Evolutionary conservation across 768 basidiomycete genomes (phyloP), one percentile per base, ranked within the genome.

Genomic region (Lentinus brumalis): DNA sequence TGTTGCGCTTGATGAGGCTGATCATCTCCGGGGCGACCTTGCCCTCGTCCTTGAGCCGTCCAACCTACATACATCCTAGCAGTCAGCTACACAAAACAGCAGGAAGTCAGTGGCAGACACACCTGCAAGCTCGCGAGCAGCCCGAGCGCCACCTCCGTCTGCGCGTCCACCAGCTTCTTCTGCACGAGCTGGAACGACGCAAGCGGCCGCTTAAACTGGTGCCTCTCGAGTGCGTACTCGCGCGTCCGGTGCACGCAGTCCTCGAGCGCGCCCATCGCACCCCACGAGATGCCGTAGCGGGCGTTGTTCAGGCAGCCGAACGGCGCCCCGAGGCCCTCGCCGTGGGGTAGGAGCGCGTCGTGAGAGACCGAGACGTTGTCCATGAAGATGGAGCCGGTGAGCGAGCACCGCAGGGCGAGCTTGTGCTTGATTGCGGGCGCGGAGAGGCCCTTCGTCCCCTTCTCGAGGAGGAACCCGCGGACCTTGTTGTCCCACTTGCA

Each of bases 131-230:
- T 88, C 6, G 89, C 88, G 45, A 85, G 81, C 29, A 93, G 77
- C 6, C 95, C 93, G 12, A 96, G 78, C 1, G 89, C 84, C 9
- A 87, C 84, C 69, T 97, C 94, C 1, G 88, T 92, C 64, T 94
- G 89, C 12, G 96, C 95, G 65, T 98, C 95, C 3, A 90, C 94
- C 15, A 98, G 82, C 75, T 98, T 98, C 85, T 96, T 96, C 74
- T 98, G 96, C 16, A 98, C 82, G n/a, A 98, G 87, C 74, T 98
- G 96, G 86, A 96, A 98, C 5, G 91, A 90, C 2, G 93, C 96
- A 3, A 98, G 79, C 0, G 95, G 94, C 40, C 89, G 86, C 26
- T 85, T 81, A 78, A 98, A 98, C 74, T 98, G 96, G 50, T 88
- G 83, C 15, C 96, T 84, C 70, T 97, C 92, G 38, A 97, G 83